Base-by-base conservation (phyloP, 176 grass and related monocot species). In the Triticum turgidum region DNA sequence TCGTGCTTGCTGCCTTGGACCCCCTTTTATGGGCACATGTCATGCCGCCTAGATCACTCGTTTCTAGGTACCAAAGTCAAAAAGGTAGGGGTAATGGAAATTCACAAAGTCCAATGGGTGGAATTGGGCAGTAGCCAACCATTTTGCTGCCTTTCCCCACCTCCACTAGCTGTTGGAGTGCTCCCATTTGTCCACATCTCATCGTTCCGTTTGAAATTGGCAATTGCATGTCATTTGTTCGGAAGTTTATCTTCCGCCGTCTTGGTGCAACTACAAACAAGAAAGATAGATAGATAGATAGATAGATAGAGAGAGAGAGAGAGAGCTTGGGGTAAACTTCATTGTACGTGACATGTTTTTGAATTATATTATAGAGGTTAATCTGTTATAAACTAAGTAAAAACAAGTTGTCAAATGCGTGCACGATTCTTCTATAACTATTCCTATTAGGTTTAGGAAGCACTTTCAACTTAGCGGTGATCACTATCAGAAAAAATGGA, bases 31-130 rank as follows among this genome's bases (percentile, higher is more conserved):
- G 9, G 9, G 86, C 62, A 21, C 32, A 77, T 88, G 70, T 44
- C 82, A 82, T 82, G 70, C 77, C 76, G 42, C 77, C 86, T 88
- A 85, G 86, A 91, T 88, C 81, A 77, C 84, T 85, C 86, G 69
- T 82, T 82, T 72, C 7, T 64, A 41, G 89, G 77, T 52, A 54
- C 18, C 64, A 72, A 88, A 88, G 86, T 91, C 86, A 91, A 91
- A 91, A 91, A 82, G 82, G 70, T 54, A 54, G 15, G 51, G 6
- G 51, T 9, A 27, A 81, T 47, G 30, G 78, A 39, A 62, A 85
- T 82, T 88, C 51, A 15, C 89, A 85, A 78, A 85, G 82, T 91
- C 82, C 41, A 88, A 72, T 77, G 27, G 52, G 84, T 87, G 84
- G 80, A 83, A 90, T 73, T 86, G 47, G 68, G 30, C 77, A 84